Conservation (phyloP, 2,329 filamentous ascomycete species). For the Zymoseptoria brevis region DNA sequence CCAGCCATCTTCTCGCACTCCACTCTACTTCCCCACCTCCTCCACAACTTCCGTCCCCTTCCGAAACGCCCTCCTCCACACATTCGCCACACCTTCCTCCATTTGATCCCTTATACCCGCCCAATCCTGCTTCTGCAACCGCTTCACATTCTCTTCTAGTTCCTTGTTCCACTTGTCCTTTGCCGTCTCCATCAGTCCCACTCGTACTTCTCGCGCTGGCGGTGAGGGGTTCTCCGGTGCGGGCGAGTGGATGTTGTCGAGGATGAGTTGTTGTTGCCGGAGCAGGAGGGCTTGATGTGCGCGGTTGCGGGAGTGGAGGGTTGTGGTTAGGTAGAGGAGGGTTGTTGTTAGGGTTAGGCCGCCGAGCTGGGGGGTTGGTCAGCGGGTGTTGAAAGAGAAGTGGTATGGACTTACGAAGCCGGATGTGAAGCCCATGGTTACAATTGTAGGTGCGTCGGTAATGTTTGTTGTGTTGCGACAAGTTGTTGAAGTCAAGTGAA, state of each 20-base stretch:
- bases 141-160: constrained; percentile 37
- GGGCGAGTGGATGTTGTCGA: constrained; percentile 39
- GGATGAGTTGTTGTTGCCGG: constrained; percentile 38
- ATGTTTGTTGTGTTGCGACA: too few relatives aligned
- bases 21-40: constrained; percentile 1
- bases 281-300: constrained; percentile 39
- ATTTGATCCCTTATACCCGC: constrained; percentile 28
- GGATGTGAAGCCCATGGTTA: constrained; percentile 40
- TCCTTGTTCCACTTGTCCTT: constrained; percentile 45
- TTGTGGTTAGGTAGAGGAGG: constrained; percentile 32
- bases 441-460: too few relatives aligned
- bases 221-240: constrained; percentile 34
- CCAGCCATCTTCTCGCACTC: too few relatives aligned
- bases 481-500: neutral
- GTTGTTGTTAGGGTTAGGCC: constrained; percentile 45
- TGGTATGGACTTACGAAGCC: constrained; percentile 39
- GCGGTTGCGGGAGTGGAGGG: constrained; percentile 41
- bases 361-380: constrained; percentile 34
- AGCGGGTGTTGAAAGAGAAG: neutral
- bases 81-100: constrained; percentile 33
- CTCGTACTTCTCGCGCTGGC: constrained; percentile 31
- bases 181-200: constrained; percentile 38
- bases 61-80: constrained; percentile 28
- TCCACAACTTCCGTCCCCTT: constrained; percentile 15
- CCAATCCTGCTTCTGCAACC: constrained; percentile 41